A percentile compares a stretch with the other conserved stretches of the same genome.
Conservation (phyloP, 805 yeast genomes). For the Grigorovia yakushimaensis region DNA sequence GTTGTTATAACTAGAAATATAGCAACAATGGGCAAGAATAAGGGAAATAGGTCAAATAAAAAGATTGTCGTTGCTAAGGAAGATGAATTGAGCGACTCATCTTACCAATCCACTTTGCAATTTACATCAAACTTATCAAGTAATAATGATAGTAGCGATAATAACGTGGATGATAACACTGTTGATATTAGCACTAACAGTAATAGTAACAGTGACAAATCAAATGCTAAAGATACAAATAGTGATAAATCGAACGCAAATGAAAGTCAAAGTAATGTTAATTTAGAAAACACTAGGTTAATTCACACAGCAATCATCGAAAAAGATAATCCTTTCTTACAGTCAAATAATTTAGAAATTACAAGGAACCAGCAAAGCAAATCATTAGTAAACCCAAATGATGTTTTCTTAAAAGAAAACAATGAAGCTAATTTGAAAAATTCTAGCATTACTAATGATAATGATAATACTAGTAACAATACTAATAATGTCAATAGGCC, state of each 20-base stretch:
- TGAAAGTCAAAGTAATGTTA: background rate
- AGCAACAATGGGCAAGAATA: background rate
- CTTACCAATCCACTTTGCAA: background rate
- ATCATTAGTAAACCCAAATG: background rate
- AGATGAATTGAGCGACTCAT: background rate
- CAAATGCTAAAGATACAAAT: background rate
- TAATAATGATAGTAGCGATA: background rate
- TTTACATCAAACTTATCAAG: background rate
- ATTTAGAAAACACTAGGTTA: conserved; percentile 5
- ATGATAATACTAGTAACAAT: background rate
- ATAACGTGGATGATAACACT: background rate
- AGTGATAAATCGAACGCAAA: background rate
- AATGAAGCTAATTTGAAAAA: background rate
- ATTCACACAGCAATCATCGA: conserved; percentile 21
- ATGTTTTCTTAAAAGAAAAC: background rate
- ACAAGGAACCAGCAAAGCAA: background rate
- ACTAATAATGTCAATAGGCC: background rate
- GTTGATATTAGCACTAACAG: background rate
- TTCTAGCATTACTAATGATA: background rate
- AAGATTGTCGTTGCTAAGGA: background rate
- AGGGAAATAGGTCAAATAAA: background rate
- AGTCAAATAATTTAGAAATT: background rate
- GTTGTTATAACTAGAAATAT: too few species aligned
- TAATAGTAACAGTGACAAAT: background rate
- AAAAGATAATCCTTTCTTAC: conserved; percentile 25